phyloP scores from a whole-genome alignment of 2,329 filamentous ascomycete genomes.

The Geosmithia flava region DNA sequence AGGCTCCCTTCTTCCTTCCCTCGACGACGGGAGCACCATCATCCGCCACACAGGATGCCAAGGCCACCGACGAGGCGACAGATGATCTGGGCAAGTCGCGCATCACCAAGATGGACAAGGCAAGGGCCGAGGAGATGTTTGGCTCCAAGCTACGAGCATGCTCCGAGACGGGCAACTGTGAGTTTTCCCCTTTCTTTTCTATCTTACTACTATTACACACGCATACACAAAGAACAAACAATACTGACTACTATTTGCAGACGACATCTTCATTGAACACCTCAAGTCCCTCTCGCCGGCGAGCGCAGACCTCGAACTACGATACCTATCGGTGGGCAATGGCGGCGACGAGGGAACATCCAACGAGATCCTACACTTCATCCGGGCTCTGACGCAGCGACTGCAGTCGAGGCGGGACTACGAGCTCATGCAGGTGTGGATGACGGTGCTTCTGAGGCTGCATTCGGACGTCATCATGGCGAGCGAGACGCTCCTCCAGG shows the following conservation, averaged over 20 bases:
- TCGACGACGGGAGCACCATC: constrained; percentile 37
- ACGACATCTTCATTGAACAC: constrained; percentile 59
- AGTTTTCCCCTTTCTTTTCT: constrained; percentile 14
- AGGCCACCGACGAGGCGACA: constrained; percentile 13
- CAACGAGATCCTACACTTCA: constrained; percentile 68
- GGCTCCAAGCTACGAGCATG: constrained; percentile 43
- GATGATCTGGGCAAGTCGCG: constrained; percentile 43
- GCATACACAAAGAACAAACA: neutral
- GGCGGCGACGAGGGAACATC: constrained; percentile 30
- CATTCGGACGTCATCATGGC: constrained; percentile 51
- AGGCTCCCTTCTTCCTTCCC: constrained; percentile 90
- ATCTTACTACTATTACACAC: neutral
- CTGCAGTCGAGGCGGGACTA: constrained; percentile 66
- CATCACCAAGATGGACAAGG: constrained; percentile 55
- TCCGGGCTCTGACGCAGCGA: constrained; percentile 63
- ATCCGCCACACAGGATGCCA: constrained; percentile 21
- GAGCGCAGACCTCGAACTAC: constrained; percentile 80
- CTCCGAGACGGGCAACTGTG: constrained; percentile 47
- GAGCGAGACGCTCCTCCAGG: constrained; percentile 39
- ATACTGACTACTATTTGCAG: constrained; percentile 16
- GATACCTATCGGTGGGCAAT: constrained; percentile 51
- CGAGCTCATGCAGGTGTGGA: constrained; percentile 92
- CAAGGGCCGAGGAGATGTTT: constrained; percentile 44
- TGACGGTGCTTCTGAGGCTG: constrained; percentile 80
- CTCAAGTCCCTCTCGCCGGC: constrained; percentile 74